Evolutionary conservation across 116 monocot genomes (phyloP).

Genomic region (Papilionanthe hybrid): DNA sequence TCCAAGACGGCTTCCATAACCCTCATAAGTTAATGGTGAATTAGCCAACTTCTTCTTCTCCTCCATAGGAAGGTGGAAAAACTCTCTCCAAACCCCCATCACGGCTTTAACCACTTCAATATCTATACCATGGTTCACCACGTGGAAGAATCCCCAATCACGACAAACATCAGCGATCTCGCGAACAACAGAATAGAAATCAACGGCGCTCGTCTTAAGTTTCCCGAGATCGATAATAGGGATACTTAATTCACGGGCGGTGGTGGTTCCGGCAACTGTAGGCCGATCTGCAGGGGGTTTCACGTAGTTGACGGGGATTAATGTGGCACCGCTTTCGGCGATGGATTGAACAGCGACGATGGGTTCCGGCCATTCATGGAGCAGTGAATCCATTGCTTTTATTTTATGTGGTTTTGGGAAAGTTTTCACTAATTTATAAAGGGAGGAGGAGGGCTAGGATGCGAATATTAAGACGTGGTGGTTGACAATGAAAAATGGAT

Average conservation of each 20-base stretch:
- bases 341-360: constrained; percentile 35
- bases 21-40: constrained; percentile 40
- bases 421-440: not conserved
- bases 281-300: constrained; percentile 30
- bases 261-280: not conserved
- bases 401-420: not conserved
- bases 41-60: constrained; percentile 35
- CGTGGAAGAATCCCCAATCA: constrained; percentile 56
- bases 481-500: not conserved
- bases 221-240: constrained; percentile 49
- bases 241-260: not conserved
- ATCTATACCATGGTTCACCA: constrained; percentile 43
- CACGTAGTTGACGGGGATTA: constrained; percentile 28
- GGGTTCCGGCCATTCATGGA: constrained; percentile 42
- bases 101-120: constrained; percentile 12
- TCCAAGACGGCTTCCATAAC: constrained; percentile 49
- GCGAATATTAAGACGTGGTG: not conserved
- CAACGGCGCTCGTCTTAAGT: not conserved
- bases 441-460: not conserved
- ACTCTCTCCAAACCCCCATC: constrained; percentile 27
- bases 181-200: not conserved
- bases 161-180: constrained; percentile 37
- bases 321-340: constrained; percentile 21
- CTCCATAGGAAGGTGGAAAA: constrained; percentile 31
- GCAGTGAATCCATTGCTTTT: constrained; percentile 22